Base-by-base conservation (phyloP, 805 yeast genomes). In the Sungouiella thailandica region DNA sequence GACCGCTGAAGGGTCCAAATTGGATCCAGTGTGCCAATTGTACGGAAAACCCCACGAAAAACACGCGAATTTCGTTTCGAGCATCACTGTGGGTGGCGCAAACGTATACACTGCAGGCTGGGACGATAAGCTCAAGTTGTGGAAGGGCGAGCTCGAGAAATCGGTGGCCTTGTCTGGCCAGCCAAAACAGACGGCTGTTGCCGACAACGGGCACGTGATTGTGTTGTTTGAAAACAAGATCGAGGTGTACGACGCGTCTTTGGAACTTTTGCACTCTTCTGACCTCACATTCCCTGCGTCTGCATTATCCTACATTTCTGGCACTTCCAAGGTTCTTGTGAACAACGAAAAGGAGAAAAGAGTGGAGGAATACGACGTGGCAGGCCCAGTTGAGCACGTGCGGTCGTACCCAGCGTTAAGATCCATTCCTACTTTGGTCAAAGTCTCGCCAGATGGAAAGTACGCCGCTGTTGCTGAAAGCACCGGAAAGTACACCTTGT, bases 391-490 rank as follows among this genome's bases (percentile, higher is more conserved):
- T 82, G 29, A 63, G 20, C 43, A 54, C 14, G 40, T 50, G 25
- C 31, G 27, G 17, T 40, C 48, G n/a, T 44, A 33, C 19, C 43
- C 73, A 62, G 31, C 72, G 9, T 60, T 77, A 40, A 73, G 86
- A 38, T 72, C 87, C 4, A 69, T 75, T 8, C 83, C 88, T 11
- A 70, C 84, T 2, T 64, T 66, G 34, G 66, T 84, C 29, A 63
- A 78, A 9, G 73, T 85, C 18, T 85, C 96, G 1, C 90, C 87
- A 4, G 69, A 80, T 46, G 83, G 76, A 6, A 57, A 67, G 36
- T 73, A 62, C 40, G 67, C 83, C 12, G 97, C 97, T 1, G 83
- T 82, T 17, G 97, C 96, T 33, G 97, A 89, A 50, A 69, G 70
- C 4, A 68, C 82, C 34, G 98, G 98, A 22, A 93, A 90, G 57